phyloP scores from a whole-genome alignment of 225 moss, liverwort and hornwort genomes.

The Pseudisothecium myosuroides region DNA sequence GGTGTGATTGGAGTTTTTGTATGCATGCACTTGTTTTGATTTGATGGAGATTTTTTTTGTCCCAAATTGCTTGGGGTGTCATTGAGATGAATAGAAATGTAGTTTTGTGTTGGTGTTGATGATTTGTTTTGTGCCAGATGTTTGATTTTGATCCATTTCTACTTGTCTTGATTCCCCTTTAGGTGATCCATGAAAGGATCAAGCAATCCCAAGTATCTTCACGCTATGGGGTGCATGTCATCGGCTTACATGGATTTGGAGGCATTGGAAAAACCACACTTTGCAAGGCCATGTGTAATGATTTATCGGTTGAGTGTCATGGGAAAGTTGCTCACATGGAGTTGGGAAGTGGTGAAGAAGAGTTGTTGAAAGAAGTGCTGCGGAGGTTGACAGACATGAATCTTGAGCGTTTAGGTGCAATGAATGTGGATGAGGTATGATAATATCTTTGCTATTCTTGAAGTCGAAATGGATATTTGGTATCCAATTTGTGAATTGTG shows the following conservation, averaged over 20 bases:
- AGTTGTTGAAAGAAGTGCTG: not conserved
- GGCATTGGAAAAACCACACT: not conserved
- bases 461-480: too few species aligned
- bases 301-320: not conserved
- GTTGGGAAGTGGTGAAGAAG: not conserved
- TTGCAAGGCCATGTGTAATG: not conserved
- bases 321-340: not conserved
- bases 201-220: not conserved
- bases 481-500: too few species aligned
- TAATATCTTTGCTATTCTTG: too few species aligned
- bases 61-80: accelerated
- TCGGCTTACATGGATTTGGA: not conserved
- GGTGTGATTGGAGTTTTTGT: too few species aligned
- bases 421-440: too few species aligned
- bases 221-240: not conserved
- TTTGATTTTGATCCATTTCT: not conserved
- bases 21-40: too few species aligned
- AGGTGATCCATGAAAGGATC: not conserved
- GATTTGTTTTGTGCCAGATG: not conserved
- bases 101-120: not conserved
- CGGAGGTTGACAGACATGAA: not conserved
- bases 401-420: not conserved
- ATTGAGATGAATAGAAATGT: too few species aligned
- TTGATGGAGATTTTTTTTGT: too few species aligned
- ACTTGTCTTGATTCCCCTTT: too few species aligned